Evolutionary conservation across 176 grass and related monocot genomes (phyloP), one percentile per base, ranked within the genome.

Genomic region (Oryza rufipogon): DNA sequence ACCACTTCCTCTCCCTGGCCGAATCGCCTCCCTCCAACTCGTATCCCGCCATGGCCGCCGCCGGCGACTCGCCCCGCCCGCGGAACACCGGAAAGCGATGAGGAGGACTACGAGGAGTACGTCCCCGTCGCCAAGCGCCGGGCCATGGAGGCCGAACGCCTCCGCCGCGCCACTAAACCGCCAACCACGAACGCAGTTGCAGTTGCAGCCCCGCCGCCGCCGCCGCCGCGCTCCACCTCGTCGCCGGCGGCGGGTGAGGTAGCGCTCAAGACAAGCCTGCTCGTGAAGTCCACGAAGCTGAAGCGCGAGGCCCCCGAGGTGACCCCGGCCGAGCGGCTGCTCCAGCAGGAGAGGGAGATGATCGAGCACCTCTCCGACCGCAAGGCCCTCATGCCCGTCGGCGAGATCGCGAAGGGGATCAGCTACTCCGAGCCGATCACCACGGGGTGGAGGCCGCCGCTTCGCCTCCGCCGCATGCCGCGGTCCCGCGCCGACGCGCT

Each of bases 391-490:
- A 90, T 88, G 92, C 89, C 92, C 7, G 90, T 94, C 60, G 87
- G 87, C 17, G 90, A 94, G 87, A 78, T 92, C 6, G 92, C 92
- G 25, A 94, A 84, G 87, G 92, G 90, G 42, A 90, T 94, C 70
- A 88, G 85, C 45, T 92, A 94, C 87, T 86, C 85, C 13, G 78
- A 88, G 4, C 87, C 92, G n/a, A 74, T 92, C 3, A 68, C 47
- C 38, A 92, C 92, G 0, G 90, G 90, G 11, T 94, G 92, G 92
- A 94, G 81, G 66, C 92, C 87, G 2, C 92, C 92, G 0, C 84
- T 91, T 7, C 81, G 71, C 7, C 86, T 92, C 63, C 92, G 92
- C 39, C 68, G 64, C 39, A 90, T 92, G 92, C 78, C 90, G 3
- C 49, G 38, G 16, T 20, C 61, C 19, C 78, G 69, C 17, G 92